phyloP scores from a whole-genome alignment of 2,329 filamentous ascomycete species.

The Pseudogymnoascus sp. region DNA sequence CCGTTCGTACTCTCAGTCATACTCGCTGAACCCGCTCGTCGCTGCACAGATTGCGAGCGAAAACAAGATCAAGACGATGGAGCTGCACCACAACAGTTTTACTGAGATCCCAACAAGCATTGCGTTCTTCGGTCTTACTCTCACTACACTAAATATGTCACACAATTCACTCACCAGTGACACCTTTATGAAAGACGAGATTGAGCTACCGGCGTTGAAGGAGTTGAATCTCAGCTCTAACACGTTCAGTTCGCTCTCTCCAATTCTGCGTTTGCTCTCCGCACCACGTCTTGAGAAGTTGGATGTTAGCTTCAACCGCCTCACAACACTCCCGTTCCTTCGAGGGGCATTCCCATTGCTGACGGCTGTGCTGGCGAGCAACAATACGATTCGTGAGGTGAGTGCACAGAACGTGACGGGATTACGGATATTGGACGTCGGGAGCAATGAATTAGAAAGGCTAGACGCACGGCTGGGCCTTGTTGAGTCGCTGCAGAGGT shows the following conservation, averaged over 20 bases:
- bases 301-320: conserved; percentile 75
- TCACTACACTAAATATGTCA: conserved; percentile 65
- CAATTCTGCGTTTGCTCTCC: conserved; percentile 56
- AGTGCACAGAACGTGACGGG: conserved; percentile 66
- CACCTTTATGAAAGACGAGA: conserved; percentile 53
- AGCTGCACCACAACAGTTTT: conserved; percentile 71
- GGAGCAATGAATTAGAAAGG: conserved; percentile 77
- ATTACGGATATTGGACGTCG: conserved; percentile 65
- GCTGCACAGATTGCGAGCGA: conserved; percentile 46
- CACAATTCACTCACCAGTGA: conserved; percentile 63
- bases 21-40: conserved; percentile 48
- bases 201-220: conserved; percentile 64
- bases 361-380: conserved; percentile 60
- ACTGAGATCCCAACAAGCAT: conserved; percentile 60
- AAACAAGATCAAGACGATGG: conserved; percentile 47
- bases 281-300: conserved; percentile 69
- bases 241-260: conserved; percentile 59
- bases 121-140: conserved; percentile 58
- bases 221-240: conserved; percentile 71
- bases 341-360: conserved; percentile 61
- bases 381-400: conserved; percentile 70
- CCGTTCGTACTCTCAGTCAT: conserved; percentile 56
- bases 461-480: conserved; percentile 75
- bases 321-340: conserved; percentile 60
- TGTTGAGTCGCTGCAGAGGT: conserved; percentile 50